Conservation (phyloP, 345 rosid species). For the Erucastrum elatum region DNA sequence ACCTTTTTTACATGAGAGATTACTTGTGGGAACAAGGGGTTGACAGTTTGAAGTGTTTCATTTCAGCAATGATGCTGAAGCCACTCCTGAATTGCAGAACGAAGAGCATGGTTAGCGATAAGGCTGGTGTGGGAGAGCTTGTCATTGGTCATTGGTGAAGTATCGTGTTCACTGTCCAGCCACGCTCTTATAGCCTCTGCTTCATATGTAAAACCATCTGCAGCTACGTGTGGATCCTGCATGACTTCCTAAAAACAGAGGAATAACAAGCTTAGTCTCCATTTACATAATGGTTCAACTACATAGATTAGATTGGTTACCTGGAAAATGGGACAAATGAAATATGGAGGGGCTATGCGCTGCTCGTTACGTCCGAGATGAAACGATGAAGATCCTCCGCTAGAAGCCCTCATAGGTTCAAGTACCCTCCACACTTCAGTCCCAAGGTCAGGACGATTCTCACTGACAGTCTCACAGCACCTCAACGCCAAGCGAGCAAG, state of each 20-base stretch:
- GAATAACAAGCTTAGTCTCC: constrained; percentile 5
- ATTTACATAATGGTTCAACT: neutral
- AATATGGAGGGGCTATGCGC: constrained; percentile 64
- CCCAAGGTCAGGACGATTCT: constrained; percentile 75
- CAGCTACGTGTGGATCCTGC: constrained; percentile 83
- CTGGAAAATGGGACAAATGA: constrained; percentile 86
- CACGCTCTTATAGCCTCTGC: constrained; percentile 77
- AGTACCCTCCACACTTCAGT: constrained; percentile 85
- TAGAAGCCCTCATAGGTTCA: constrained; percentile 86
- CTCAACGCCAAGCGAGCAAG: constrained; percentile 76
- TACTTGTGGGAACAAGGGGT: constrained; percentile 1
- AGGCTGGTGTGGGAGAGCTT: constrained; percentile 46
- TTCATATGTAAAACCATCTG: constrained; percentile 82
- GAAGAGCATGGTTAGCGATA: constrained; percentile 61
- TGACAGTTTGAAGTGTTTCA: neutral
- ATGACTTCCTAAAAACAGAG: constrained; percentile 59
- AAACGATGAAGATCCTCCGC: constrained; percentile 58
- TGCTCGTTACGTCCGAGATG: constrained; percentile 56
- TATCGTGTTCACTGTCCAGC: constrained; percentile 61
- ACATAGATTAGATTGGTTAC: constrained; percentile 33
- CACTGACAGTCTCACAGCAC: constrained; percentile 70
- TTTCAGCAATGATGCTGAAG: constrained; percentile 44
- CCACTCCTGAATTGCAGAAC: constrained; percentile 69
- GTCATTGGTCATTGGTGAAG: constrained; percentile 79
- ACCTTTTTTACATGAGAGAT: constrained; percentile 9